Conservation (phyloP, 75 land plant genomes). For the Cryptomeria japonica region DNA sequence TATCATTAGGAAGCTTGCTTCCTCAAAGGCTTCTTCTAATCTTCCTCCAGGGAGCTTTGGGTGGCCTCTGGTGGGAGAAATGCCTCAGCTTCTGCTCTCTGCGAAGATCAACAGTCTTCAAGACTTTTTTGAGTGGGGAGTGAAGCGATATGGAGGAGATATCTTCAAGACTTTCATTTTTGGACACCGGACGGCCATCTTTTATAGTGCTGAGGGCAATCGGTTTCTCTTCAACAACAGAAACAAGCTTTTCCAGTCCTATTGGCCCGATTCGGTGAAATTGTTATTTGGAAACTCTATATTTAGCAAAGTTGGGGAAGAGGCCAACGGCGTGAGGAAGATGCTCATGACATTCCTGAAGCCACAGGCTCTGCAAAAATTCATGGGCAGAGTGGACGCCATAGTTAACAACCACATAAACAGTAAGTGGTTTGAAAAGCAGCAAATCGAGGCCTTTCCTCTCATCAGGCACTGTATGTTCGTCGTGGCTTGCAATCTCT, state of each 20-base stretch:
- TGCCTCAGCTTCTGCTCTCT: background rate
- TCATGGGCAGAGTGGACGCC: too few relatives aligned
- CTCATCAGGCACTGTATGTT: too few relatives aligned
- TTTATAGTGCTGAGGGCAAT: conserved; percentile 42
- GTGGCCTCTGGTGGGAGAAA: conserved; percentile 27
- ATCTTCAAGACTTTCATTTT: conserved; percentile 44
- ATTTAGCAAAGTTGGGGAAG: too few relatives aligned
- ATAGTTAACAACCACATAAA: too few relatives aligned
- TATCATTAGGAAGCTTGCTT: too few relatives aligned
- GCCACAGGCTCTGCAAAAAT: too few relatives aligned
- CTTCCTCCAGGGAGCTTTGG: conserved; percentile 18
- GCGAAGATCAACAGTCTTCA: background rate
- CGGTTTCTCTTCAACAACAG: conserved; percentile 42
- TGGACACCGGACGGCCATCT: conserved; percentile 15
- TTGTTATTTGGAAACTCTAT: background rate
- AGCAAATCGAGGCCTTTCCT: too few relatives aligned
- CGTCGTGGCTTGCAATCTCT: too few relatives aligned
- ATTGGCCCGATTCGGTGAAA: conserved; percentile 32
- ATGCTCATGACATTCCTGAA: too few relatives aligned
- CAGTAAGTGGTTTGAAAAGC: too few relatives aligned
- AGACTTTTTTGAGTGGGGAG: conserved; percentile 8
- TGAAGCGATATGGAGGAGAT: conserved; percentile 4
- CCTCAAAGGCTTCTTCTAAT: too few relatives aligned
- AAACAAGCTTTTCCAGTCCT: conserved; percentile 34
- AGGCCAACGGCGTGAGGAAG: too few relatives aligned